Evolutionary conservation across 805 yeast species (phyloP), one percentile per base, ranked within the genome.

Genomic region (Pichia californica): DNA sequence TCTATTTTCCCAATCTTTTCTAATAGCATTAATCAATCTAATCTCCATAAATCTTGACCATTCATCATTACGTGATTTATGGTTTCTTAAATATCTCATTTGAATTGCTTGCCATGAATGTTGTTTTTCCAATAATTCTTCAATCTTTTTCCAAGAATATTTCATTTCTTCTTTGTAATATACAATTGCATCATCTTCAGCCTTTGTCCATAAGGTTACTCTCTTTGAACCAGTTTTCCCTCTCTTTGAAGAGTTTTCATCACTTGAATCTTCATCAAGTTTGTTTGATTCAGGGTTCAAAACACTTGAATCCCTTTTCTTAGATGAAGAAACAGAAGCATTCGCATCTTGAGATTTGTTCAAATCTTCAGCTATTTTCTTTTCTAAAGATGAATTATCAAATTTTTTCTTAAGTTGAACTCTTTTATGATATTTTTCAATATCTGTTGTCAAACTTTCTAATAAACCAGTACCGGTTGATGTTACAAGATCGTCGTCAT

Each of bases 41-140:
- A 54, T 41, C 31, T 57, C 66, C 57, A 70, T 69, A 26, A 52
- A 56, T 28, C 59, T 48, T 14, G 67, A 55, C 67, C 70, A 64
- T 26, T 52, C 51, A 18, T 54, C 64, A 37, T 60, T 57, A 26
- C 71, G 51, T 8, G 63, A 53, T 44, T 66, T 66, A 43, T 68
- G 66, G 31, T 63, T 56, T 9, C 74, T 58, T 34, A 70, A 54
- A 46, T 70, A 70, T 40, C 73, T 52, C 74, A 70, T 70, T 52
- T 70, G 75, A 29, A 70, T 64, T 2, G 73, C 71, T 50, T 69
- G 73, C 73, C 73, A 68, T 14, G 70, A 52, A 46, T 69, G 72
- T 38, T 58, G 52, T 13, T 53, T 40, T 10, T 58, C 58, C 15
- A 65, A 43, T 25, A 60, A 50, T 26, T 50, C 49, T 26, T 67